Base-by-base conservation (phyloP, 805 yeast genomes). In the Ogataea chonburiensis region DNA sequence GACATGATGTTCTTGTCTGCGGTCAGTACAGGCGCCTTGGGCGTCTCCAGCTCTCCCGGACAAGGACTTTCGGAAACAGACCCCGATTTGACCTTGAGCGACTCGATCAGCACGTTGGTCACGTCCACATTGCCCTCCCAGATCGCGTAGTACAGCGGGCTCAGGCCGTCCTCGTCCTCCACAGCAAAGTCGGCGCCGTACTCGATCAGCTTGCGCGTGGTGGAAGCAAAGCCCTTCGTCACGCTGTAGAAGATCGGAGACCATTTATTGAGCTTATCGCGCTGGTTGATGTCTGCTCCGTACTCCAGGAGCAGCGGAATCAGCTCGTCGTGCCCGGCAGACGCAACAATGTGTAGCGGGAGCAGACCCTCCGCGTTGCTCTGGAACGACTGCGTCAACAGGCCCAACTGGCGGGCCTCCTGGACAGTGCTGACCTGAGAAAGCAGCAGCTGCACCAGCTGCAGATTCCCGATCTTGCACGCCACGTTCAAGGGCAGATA, bases 111-210 rank as follows among this genome's bases (percentile, higher is more conserved):
- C 15, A 80, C 79, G 56, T 85, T 81, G 47, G 89, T 63, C 3
- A 87, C 91, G n/a, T 69, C 73, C 18, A 87, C 78, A 53, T 88
- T 91, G 16, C 98, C 98, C 58, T 89, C 97, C 77, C 95, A 86
- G 15, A 89, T 84, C 17, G 97, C 91, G 57, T 91, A 86, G 57
- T 84, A 91, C 29, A 89, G 54, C 0, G 96, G 96, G 34, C 81
- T 75, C 49, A 75, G 73, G 4, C 87, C 84, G 42, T 86, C 85
- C 42, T 83, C 93, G 61, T 93, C 98, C 11, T 76, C 68, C 14
- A 84, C 56, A 26, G 67, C 65, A 39, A 81, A 68, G 38, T 77
- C 72, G 0, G 97, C 96, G 5, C 91, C 89, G 42, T 70, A 73
- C 15, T 75, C 73, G 13, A 93, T 73, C 39, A 93, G 68, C 31